A percentile compares a stretch with the other conserved stretches of the same genome.
Evolutionary conservation across 306 rosid genomes (phyloP).

Genomic region (Cucumis melo): DNA sequence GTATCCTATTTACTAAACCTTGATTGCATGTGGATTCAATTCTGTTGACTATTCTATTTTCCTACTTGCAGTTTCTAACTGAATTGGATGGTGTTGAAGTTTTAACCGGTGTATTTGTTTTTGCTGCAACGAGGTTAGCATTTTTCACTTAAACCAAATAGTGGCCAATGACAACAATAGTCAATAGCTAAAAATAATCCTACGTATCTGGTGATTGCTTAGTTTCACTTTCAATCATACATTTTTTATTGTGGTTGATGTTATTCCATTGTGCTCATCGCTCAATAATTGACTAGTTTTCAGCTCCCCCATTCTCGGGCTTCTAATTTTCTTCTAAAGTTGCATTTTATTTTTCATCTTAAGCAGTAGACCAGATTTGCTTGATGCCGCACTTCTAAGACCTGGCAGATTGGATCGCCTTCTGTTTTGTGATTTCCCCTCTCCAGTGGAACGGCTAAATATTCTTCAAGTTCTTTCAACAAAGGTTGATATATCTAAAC

Average conservation of each 20-base stretch:
- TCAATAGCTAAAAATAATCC: background rate
- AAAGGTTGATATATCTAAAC: constrained; percentile 40
- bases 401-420: constrained; percentile 97
- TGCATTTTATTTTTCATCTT: constrained; percentile 20
- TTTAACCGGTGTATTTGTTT: constrained; percentile 90
- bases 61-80: constrained; percentile 69
- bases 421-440: constrained; percentile 86
- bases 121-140: constrained; percentile 95
- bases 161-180: background rate
- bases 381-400: constrained; percentile 89
- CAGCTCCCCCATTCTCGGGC: background rate
- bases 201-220: background rate
- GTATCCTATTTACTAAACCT: constrained; percentile 11
- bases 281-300: background rate
- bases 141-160: constrained; percentile 6
- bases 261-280: background rate
- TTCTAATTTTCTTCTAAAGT: background rate
- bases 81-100: constrained; percentile 94
- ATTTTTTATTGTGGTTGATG: background rate
- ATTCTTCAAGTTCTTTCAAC: constrained; percentile 73
- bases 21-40: background rate
- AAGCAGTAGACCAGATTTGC: constrained; percentile 97
- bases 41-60: constrained; percentile 17
- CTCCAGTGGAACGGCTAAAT: constrained; percentile 63
- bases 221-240: background rate